A percentile compares a stretch with the other conserved stretches of the same genome.
phyloP scores from a whole-genome alignment of 805 yeast species.

The Yarrowia sp. region DNA sequence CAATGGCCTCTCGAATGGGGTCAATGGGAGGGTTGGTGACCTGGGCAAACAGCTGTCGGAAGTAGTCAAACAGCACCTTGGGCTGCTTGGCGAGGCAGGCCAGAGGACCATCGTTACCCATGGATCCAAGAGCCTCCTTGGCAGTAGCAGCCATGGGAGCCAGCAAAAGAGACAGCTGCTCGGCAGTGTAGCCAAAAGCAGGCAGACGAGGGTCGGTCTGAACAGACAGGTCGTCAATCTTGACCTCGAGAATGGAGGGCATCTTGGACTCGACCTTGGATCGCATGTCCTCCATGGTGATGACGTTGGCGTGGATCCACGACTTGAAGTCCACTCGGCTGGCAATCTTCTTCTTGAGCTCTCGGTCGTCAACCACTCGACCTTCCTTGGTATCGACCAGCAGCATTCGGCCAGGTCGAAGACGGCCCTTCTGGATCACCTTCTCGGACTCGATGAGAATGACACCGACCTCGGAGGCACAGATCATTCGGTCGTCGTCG shows the following conservation, averaged over 20 bases:
- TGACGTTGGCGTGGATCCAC: constrained; percentile 85
- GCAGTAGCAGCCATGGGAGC: constrained; percentile 93
- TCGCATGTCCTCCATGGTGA: constrained; percentile 74
- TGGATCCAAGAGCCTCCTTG: constrained; percentile 93
- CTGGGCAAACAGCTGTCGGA: constrained; percentile 94
- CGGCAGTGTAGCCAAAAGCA: constrained; percentile 93
- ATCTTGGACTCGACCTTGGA: constrained; percentile 53
- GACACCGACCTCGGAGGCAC: constrained; percentile 98
- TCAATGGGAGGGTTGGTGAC: constrained; percentile 99
- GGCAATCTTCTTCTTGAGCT: constrained; percentile 76
- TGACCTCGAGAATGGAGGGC: constrained; percentile 31
- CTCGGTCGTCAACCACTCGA: constrained; percentile 87
- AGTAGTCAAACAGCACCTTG: constrained; percentile 83
- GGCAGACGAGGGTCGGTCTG: constrained; percentile 79
- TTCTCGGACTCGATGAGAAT: constrained; percentile 81
- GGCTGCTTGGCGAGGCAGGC: constrained; percentile 96
- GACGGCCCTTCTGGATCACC: constrained; percentile 85
- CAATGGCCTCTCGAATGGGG: constrained; percentile 94
- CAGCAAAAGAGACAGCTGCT: constrained; percentile 76
- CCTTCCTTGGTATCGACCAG: constrained; percentile 93
- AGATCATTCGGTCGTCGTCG: constrained; percentile 89
- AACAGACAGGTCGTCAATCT: constrained; percentile 43
- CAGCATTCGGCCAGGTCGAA: constrained; percentile 95
- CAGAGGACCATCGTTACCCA: constrained; percentile 97
- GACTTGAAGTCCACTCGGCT: constrained; percentile 86